A percentile compares a stretch with the other conserved stretches of the same genome.
Evolutionary conservation across 2,329 filamentous ascomycete species (phyloP).

Genomic region (Lasiodiplodia theobromae): DNA sequence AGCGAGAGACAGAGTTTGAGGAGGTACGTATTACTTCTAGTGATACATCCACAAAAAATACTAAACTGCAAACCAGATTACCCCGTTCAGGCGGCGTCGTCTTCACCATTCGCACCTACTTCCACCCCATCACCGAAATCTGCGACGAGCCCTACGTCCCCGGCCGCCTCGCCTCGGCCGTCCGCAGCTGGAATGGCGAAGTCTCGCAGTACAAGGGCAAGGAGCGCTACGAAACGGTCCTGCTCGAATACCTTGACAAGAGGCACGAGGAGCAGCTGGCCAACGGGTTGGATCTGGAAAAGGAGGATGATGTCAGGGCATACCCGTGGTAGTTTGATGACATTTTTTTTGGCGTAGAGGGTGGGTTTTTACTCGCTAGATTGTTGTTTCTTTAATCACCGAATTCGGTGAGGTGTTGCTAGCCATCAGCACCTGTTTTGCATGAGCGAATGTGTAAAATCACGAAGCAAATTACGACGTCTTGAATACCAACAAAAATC

Average conservation of each 20-base stretch:
- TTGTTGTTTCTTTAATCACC: neutral
- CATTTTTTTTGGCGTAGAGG: neutral
- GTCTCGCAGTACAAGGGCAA: conserved; percentile 80
- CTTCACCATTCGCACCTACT: conserved; percentile 84
- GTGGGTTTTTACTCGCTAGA: neutral
- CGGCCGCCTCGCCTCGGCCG: conserved; percentile 76
- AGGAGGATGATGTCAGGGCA: conserved; percentile 64
- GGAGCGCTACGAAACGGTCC: conserved; percentile 74
- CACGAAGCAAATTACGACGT: too few species aligned
- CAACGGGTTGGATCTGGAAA: conserved; percentile 67
- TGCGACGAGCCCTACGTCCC: conserved; percentile 77
- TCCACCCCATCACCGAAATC: conserved; percentile 73
- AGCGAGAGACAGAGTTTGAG: conserved; percentile 77
- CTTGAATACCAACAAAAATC: too few species aligned
- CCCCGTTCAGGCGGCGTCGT: conserved; percentile 59
- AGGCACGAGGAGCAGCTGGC: conserved; percentile 77
- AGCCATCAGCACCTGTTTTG: too few species aligned
- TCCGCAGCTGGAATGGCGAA: conserved; percentile 82
- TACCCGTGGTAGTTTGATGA: conserved; percentile 65
- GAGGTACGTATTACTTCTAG: conserved; percentile 44
- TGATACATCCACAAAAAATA: neutral
- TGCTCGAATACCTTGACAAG: conserved; percentile 77
- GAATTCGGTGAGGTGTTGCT: too few species aligned
- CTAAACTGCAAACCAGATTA: conserved; percentile 39
- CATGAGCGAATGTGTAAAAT: too few species aligned